Base-by-base conservation (phyloP, 352 stramenopile species). In the Globisporangium viniferum region DNA sequence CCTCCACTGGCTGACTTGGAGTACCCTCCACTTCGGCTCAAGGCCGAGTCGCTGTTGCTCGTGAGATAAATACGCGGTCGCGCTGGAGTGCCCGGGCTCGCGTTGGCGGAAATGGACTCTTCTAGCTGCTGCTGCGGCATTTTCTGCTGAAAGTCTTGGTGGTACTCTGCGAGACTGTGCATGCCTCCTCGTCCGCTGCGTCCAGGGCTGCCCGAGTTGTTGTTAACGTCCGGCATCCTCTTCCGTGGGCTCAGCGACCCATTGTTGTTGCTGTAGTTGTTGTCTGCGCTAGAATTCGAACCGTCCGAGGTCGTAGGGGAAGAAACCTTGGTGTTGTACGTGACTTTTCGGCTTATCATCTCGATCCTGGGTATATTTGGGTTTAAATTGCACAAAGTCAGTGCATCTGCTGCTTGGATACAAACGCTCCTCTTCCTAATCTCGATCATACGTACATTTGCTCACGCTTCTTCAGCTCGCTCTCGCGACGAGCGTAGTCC, bases 381-480 rank as follows among this genome's bases (percentile, higher is more conserved):
- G 54, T 67, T 55, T 56, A 62, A 49, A 62, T 57, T 49, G 59
- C 41, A 69, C 15, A 65, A 15, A 20, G 36, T 48, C 41, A 62
- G 56, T 62, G 56, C 56, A 44, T 44, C 18, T 57, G 14, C 33
- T 59, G 31, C 48, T 59, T 12, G 31, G 22, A 62, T 49, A 62
- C 56, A 62, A 36, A 49, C 33, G 33, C 33, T 48, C 15, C 14
- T 20, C 56, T 62, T 14, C 20, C 24, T 49, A 65, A 20, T 39
- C 44, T 67, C 41, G 14, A 49, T 49, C 39, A 57, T 41, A 77
- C 73, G 49, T 74, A 88, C 82, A 94, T 91, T 84, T 92, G 84
- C 71, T 95, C 88, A 29, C 88, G 83, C 73, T 93, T 94, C 69
- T 93, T 93, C 31, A 95, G 64, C 69, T 93, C 88, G 41, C 75